Evolutionary conservation across 257 asterid genomes (phyloP).

Genomic region (Solanum pimpinellifolium): DNA sequence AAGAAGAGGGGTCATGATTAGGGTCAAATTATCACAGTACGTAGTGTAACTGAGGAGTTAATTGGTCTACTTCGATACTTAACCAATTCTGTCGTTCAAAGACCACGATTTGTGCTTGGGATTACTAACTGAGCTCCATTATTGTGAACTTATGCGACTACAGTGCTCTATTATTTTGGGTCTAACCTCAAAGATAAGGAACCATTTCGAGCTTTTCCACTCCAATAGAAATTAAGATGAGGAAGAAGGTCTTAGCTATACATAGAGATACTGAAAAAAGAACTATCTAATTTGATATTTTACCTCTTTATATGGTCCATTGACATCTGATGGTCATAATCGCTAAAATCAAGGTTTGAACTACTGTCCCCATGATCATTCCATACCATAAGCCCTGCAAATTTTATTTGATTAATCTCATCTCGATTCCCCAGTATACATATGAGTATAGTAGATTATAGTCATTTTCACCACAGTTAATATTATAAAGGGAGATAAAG

Average conservation of each 20-base stretch:
- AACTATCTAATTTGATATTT: background rate
- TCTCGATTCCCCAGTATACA: background rate
- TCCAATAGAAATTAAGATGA: background rate
- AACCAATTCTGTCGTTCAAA: background rate
- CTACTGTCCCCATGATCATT: slow-evolving; percentile 42
- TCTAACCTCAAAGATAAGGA: background rate
- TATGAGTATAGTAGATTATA: background rate
- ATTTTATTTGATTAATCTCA: background rate
- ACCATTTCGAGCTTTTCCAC: background rate
- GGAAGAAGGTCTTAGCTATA: background rate
- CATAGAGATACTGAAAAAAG: background rate
- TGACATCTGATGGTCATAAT: slow-evolving; percentile 18
- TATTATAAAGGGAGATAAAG: background rate
- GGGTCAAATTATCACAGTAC: background rate
- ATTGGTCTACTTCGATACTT: background rate
- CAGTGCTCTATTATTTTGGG: background rate
- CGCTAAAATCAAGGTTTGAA: slow-evolving; percentile 32
- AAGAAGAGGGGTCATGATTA: background rate
- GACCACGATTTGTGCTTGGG: background rate
- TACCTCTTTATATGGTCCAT: slow-evolving; percentile 16
- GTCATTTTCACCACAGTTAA: background rate
- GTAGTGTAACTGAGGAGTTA: background rate
- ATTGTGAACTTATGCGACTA: background rate
- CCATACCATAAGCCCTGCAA: slow-evolving; percentile 58
- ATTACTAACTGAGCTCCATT: background rate